phyloP scores from a whole-genome alignment of 768 basidiomycete species.

The Lactifluus hygrophoroides region DNA sequence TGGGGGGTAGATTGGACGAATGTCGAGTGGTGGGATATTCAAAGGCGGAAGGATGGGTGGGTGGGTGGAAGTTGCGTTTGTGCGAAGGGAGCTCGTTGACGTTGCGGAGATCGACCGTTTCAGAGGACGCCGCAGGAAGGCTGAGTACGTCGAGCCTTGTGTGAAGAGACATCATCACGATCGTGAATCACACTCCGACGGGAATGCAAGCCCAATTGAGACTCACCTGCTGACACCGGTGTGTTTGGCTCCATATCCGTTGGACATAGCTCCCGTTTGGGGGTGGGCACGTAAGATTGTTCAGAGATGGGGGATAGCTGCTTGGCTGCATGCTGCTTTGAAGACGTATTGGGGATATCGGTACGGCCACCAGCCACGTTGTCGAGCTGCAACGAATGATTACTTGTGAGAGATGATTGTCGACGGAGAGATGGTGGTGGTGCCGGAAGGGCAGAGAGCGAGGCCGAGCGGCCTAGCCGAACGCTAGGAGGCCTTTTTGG shows the following conservation, averaged over 20 bases:
- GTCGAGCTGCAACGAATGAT: constrained; percentile 37
- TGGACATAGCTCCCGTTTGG: constrained; percentile 28
- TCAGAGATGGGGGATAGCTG: constrained; percentile 62
- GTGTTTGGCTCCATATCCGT: constrained; percentile 21
- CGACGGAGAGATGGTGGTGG: constrained; percentile 18
- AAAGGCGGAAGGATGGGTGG: constrained; percentile 50
- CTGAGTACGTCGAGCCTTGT: constrained; percentile 30
- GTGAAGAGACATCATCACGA: not conserved
- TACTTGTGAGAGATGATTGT: constrained; percentile 29
- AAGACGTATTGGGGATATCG: constrained; percentile 3
- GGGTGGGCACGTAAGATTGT: constrained; percentile 52
- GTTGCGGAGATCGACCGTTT: constrained; percentile 59
- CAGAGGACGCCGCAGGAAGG: constrained; percentile 55
- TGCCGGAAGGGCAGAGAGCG: constrained; percentile 21
- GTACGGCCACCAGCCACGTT: constrained; percentile 18
- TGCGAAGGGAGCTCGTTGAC: constrained; percentile 32
- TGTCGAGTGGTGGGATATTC: constrained; percentile 14
- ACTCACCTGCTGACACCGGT: constrained; percentile 21
- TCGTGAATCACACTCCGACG: not conserved
- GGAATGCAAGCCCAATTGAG: constrained; percentile 25
- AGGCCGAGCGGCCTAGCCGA: constrained; percentile 17
- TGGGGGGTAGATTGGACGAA: constrained; percentile 14
- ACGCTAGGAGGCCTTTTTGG: constrained; percentile 14
- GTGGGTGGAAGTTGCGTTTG: constrained; percentile 41
- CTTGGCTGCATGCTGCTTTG: constrained; percentile 22